Conservation (phyloP, 352 stramenopile genomes). For the Phytophthora brassicae region DNA sequence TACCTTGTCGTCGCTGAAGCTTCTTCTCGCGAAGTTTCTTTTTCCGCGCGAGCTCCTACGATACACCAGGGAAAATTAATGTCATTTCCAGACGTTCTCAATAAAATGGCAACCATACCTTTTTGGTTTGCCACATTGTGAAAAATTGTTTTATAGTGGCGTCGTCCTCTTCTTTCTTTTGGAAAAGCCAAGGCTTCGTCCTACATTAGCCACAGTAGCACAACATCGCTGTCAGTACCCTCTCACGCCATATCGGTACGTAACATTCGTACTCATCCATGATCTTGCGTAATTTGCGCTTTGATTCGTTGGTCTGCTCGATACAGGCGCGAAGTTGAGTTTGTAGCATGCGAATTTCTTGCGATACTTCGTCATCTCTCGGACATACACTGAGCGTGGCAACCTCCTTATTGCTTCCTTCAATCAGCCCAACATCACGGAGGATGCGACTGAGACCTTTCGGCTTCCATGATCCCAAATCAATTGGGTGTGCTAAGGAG, state of each 20-base stretch:
- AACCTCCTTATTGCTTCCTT: conserved; percentile 35
- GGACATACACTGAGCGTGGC: conserved; percentile 26
- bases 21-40: conserved; percentile 79
- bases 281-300: conserved; percentile 52
- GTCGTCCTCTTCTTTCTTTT: conserved; percentile 47
- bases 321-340: conserved; percentile 41
- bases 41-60: conserved; percentile 67
- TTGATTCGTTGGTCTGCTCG: conserved; percentile 58
- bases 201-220: conserved; percentile 21
- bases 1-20: conserved; percentile 61
- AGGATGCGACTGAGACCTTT: conserved; percentile 34
- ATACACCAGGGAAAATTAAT: not conserved
- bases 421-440: conserved; percentile 51
- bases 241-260: not conserved
- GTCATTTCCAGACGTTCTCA: too few relatives aligned
- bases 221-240: conserved; percentile 6
- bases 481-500: conserved; percentile 7
- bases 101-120: conserved; percentile 39
- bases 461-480: conserved; percentile 31
- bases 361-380: conserved; percentile 64
- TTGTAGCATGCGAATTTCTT: conserved; percentile 64
- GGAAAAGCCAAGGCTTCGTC: conserved; percentile 64
- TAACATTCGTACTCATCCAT: conserved; percentile 47
- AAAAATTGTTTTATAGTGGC: conserved; percentile 58
- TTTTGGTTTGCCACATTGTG: conserved; percentile 64